Conservation (phyloP, 2,329 filamentous ascomycete species). For the Fusarium sp. region DNA sequence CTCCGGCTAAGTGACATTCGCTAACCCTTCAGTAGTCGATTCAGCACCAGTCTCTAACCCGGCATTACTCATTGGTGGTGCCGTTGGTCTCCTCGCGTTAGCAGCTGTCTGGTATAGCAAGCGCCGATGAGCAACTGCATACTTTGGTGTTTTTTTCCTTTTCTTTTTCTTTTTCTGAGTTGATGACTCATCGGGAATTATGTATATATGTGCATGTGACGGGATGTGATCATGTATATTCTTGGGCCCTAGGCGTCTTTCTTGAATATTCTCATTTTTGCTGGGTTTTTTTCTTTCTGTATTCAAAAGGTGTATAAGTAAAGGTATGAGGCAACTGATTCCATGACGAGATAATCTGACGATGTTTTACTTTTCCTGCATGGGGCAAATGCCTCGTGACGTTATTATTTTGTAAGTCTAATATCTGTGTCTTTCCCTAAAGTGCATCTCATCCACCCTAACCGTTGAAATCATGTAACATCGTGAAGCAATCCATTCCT, state of each 20-base stretch:
- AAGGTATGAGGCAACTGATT: conserved; percentile 14
- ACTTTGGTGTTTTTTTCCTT: background rate
- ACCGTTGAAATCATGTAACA: conserved; percentile 24
- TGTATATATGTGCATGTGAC: conserved; percentile 32
- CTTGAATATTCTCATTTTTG: conserved; percentile 5
- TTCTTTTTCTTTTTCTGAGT: conserved; percentile 6
- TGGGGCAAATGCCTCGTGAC: background rate
- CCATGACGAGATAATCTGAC: conserved; percentile 21
- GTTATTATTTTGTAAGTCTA: conserved; percentile 22
- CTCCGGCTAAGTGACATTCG: background rate
- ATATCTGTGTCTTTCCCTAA: background rate
- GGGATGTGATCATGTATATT: conserved; percentile 28
- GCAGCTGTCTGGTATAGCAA: conserved; percentile 55
- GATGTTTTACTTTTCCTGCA: background rate
- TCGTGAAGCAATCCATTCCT: conserved; percentile 25
- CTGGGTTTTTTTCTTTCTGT: background rate
- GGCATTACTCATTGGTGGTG: conserved; percentile 51
- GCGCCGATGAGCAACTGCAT: conserved; percentile 40
- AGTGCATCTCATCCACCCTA: conserved; percentile 4
- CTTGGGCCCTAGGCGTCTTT: conserved; percentile 33
- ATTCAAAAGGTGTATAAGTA: conserved; percentile 31
- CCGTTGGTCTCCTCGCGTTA: conserved; percentile 54
- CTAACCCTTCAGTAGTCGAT: conserved; percentile 48
- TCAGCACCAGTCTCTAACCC: conserved; percentile 50
- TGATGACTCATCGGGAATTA: conserved; percentile 16